phyloP scores from a whole-genome alignment of 2,329 filamentous ascomycete genomes.

The Fusarium mexicanum region DNA sequence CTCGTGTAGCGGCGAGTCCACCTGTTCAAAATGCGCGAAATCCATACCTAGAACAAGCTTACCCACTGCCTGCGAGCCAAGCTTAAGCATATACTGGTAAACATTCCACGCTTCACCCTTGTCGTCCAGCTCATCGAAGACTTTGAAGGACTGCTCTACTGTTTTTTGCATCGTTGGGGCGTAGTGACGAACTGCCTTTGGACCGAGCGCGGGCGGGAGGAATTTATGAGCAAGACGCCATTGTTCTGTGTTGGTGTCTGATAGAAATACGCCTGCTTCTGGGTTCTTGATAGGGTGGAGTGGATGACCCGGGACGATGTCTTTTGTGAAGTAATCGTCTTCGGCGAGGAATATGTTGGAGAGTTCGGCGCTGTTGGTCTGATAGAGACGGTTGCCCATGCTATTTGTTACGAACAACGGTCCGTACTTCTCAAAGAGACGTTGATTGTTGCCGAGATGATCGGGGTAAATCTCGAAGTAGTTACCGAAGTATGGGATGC shows the following conservation, averaged over 20 bases:
- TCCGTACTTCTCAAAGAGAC: constrained; percentile 63
- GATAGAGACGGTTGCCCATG: constrained; percentile 59
- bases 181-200: constrained; percentile 70
- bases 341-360: constrained; percentile 58
- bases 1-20: constrained; percentile 59
- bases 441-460: constrained; percentile 65
- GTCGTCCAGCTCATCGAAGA: constrained; percentile 62
- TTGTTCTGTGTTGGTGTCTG: constrained; percentile 61
- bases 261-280: constrained; percentile 55
- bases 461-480: constrained; percentile 66
- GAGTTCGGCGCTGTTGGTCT: constrained; percentile 60
- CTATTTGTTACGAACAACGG: constrained; percentile 61
- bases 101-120: constrained; percentile 58
- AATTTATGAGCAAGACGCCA: constrained; percentile 68
- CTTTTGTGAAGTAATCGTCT: constrained; percentile 63
- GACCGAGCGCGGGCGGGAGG: constrained; percentile 65
- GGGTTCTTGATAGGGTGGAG: constrained; percentile 54
- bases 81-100: constrained; percentile 61
- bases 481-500: constrained; percentile 60
- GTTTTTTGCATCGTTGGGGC: constrained; percentile 66
- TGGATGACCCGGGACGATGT: constrained; percentile 60
- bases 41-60: constrained; percentile 57
- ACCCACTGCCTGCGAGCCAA: constrained; percentile 57
- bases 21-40: constrained; percentile 54
- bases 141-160: constrained; percentile 59